A percentile compares a stretch with the other conserved stretches of the same genome.
These are phyloP conservation scores for Aureobasidium lini DNA, from an alignment of 2,329 filamentous ascomycete species.

Conservation along the genomic window DNA sequence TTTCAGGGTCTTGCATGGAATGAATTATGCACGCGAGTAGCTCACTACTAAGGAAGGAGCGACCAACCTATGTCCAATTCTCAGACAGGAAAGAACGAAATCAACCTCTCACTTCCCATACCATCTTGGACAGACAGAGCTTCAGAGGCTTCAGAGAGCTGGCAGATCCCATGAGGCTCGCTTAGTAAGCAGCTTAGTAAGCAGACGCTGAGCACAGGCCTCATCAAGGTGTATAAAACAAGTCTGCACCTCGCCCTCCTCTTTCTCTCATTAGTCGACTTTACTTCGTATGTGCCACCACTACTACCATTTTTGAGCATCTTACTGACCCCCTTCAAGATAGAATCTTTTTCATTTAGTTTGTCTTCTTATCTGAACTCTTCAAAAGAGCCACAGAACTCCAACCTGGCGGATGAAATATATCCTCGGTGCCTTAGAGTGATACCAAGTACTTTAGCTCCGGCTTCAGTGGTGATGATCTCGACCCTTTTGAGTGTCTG, in stretches of 20 bases:
- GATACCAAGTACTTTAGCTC: constrained; percentile 43
- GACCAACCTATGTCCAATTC: no score
- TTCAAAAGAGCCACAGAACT: constrained; percentile 86
- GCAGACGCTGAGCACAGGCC: background rate
- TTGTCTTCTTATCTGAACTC: constrained; percentile 86
- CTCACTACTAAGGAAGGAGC: no score
- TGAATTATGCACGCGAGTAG: no score
- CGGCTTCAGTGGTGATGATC: constrained; percentile 17
- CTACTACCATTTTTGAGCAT: background rate
- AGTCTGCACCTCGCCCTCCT: constrained; percentile 4
- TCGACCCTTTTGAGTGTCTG: constrained; percentile 17
- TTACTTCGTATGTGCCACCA: constrained; percentile 1
- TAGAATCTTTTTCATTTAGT: constrained; percentile 97
- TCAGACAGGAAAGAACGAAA: no score
- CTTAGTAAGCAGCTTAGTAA: background rate
- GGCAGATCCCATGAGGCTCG: no score
- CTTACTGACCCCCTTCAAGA: constrained; percentile 16
- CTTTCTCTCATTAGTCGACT: constrained; percentile 16
- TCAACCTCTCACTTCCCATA: no score
- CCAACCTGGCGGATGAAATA: constrained; percentile 88
- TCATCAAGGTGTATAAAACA: background rate
- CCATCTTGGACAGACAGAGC: no score
- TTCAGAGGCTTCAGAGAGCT: no score
- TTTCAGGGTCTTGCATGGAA: background rate
- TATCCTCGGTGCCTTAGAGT: constrained; percentile 85